Evolutionary conservation across 164 flowering plant species (phyloP), one percentile per base, ranked within the genome.

Genomic region (Cinnamomum micranthum): DNA sequence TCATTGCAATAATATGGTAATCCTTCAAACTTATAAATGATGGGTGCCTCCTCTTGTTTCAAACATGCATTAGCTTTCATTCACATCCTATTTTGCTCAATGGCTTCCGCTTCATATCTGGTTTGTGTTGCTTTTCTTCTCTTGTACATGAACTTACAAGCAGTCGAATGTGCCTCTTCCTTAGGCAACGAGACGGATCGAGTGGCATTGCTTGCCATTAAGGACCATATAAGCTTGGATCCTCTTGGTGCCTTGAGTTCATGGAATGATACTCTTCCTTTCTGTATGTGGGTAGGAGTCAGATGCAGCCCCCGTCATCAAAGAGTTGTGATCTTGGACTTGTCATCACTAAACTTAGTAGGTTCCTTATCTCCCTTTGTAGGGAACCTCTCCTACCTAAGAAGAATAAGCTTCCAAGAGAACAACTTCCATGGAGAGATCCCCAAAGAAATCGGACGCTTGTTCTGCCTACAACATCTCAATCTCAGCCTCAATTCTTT

Each of bases 361-460:
- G 89, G 87, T 11, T 5, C 84, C 28, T 63, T 87, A 4, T 76
- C 77, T 70, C 87, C 91, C 9, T 73, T 73, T 14, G 67, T 87
- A 5, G 87, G 82, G 12, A 88, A 88, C 35, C 85, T 88, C 67
- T 80, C 87, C 24, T 83, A 76, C 65, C 86, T 88, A 3, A 27
- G 23, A 14, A 71, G 74, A 31, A 79, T 88, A 70, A 67, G 82
- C 6, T 81, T 88, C 15, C 79, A 74, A 59, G 35, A 80, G 65
- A 88, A 88, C 75, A 63, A 51, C 15, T 74, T 87, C 5, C 15
- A 4, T 5, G 87, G 88, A 10, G 19, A 65, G 14, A 25, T 88
- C 72, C 87, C 88, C 2, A 23, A 51, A 23, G 65, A 82, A 69
- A 51, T 87, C 3, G 79, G 81, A 14, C 71, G 71, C 14, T 83